These are phyloP conservation scores for Populus simonii DNA, from an alignment of 345 rosid genomes.

Conservation along the genomic window DNA sequence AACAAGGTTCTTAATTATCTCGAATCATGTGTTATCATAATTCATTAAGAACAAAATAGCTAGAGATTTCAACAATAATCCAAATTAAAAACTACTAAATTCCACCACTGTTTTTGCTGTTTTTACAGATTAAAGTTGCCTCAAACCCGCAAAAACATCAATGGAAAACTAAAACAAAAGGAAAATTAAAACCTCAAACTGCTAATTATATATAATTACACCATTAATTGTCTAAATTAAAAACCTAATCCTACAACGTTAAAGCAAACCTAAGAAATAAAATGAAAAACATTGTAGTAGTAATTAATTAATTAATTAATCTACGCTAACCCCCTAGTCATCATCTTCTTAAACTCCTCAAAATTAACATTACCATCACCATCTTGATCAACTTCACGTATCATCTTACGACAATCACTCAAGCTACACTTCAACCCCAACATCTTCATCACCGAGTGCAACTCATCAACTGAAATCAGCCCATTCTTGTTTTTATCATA, in stretches of 20 bases:
- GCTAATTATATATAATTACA: not conserved
- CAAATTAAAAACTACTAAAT: not conserved
- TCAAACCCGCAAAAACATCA: not conserved
- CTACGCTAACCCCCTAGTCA: constrained; percentile 36
- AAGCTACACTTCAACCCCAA: constrained; percentile 70
- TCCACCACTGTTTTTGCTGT: not conserved
- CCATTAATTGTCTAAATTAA: not conserved
- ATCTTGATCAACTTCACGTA: constrained; percentile 74
- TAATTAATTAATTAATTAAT: not conserved
- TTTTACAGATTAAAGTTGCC: not conserved
- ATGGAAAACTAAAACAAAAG: not conserved
- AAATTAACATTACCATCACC: constrained; percentile 94
- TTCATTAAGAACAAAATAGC: not conserved
- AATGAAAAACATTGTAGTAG: not conserved
- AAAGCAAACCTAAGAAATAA: not conserved
- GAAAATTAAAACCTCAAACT: not conserved
- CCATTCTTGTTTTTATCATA: constrained; percentile 84
- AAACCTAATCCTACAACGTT: not conserved
- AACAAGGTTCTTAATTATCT: not conserved
- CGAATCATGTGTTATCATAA: not conserved
- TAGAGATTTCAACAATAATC: not conserved
- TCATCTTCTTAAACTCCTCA: constrained; percentile 93
- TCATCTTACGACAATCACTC: constrained; percentile 75
- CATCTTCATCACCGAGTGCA: constrained; percentile 70
- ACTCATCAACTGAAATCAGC: constrained; percentile 67